Percentiles rank a stretch among this genome's conserved stretches.
Conservation (phyloP, 2,329 filamentous ascomycete species). For the Didymella segeticola region DNA sequence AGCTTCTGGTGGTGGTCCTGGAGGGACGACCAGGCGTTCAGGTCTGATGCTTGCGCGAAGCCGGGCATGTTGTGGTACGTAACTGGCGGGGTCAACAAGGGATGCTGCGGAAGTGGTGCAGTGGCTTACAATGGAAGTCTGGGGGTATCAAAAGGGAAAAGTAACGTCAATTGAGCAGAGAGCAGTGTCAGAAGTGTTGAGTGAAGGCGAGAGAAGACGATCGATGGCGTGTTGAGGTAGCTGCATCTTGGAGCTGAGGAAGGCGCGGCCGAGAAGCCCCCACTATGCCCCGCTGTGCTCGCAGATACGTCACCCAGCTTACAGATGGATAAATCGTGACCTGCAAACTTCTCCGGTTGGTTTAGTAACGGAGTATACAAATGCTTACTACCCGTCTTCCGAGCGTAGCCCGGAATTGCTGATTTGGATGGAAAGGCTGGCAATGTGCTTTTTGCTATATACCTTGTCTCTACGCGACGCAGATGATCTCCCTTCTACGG, state of each 20-base stretch:
- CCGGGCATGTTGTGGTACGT: slow-evolving; percentile 56
- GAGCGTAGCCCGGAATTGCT: too few species aligned
- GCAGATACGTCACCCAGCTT: slow-evolving; percentile 33
- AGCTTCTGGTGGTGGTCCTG: slow-evolving; percentile 87
- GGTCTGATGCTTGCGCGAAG: slow-evolving; percentile 84
- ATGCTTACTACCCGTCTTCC: slow-evolving; percentile 41
- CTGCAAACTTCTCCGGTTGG: slow-evolving; percentile 27
- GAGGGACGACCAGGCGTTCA: slow-evolving; percentile 87
- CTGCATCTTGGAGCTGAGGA: slow-evolving; percentile 17
- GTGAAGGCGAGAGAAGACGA: slow-evolving; percentile 7
- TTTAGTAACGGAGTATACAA: slow-evolving; percentile 33
- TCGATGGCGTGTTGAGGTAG: slow-evolving; percentile 19
- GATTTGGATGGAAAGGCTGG: too few species aligned
- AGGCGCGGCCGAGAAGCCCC: slow-evolving; percentile 30
- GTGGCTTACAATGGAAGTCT: slow-evolving; percentile 21
- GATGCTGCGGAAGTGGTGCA: slow-evolving; percentile 10
- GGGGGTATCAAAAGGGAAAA: slow-evolving; percentile 20
- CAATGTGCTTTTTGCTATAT: too few species aligned
- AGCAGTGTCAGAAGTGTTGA: slow-evolving; percentile 8
- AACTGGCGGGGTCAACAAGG: slow-evolving; percentile 27
- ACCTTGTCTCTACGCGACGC: too few species aligned
- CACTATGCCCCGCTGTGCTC: slow-evolving; percentile 18
- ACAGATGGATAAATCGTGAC: slow-evolving; percentile 9
- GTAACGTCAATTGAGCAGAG: slow-evolving; percentile 19
- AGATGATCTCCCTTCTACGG: too few species aligned